phyloP scores from a whole-genome alignment of 352 stramenopile genomes.

The Globisporangium cederbergense region DNA sequence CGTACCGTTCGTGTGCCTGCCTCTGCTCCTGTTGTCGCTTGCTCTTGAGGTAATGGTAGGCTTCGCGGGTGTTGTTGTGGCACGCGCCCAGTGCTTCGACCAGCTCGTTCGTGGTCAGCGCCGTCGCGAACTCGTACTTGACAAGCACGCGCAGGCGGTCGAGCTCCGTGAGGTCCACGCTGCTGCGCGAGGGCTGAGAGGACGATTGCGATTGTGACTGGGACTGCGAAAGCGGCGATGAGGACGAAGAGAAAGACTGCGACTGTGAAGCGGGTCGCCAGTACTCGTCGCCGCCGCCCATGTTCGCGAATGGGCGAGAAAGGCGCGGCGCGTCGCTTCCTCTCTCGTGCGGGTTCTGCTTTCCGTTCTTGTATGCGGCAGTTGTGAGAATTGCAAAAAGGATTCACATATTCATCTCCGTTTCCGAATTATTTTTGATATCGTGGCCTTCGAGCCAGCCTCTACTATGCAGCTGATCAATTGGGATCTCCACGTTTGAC shows the following conservation, averaged over 20 bases:
- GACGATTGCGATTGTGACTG: neutral
- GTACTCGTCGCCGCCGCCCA: slow-evolving; percentile 20
- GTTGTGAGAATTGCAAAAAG: too few species aligned
- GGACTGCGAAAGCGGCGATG: neutral
- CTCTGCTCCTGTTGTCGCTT: slow-evolving; percentile 21
- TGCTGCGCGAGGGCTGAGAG: slow-evolving; percentile 17
- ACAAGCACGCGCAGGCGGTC: slow-evolving; percentile 55
- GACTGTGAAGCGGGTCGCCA: slow-evolving; percentile 3
- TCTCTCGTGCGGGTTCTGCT: too few species aligned
- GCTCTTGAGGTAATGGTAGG: slow-evolving; percentile 48
- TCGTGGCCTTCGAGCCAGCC: too few species aligned
- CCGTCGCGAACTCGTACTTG: slow-evolving; percentile 57
- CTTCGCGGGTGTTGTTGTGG: slow-evolving; percentile 42
- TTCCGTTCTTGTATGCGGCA: too few species aligned
- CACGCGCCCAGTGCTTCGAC: slow-evolving; percentile 36
- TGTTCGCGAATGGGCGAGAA: slow-evolving; percentile 5
- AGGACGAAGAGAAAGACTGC: slow-evolving; percentile 1
- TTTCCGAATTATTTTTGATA: too few species aligned
- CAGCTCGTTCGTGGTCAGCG: slow-evolving; percentile 43
- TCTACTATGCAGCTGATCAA: too few species aligned
- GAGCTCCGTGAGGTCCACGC: slow-evolving; percentile 39
- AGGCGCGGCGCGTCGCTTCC: neutral
- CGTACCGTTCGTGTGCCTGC: neutral
- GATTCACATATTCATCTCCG: too few species aligned
- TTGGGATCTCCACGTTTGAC: too few species aligned